These are phyloP conservation scores for Entophlyctis luteolus DNA, from an alignment of 192 early-diverging fungal species.

Conservation along the genomic window DNA sequence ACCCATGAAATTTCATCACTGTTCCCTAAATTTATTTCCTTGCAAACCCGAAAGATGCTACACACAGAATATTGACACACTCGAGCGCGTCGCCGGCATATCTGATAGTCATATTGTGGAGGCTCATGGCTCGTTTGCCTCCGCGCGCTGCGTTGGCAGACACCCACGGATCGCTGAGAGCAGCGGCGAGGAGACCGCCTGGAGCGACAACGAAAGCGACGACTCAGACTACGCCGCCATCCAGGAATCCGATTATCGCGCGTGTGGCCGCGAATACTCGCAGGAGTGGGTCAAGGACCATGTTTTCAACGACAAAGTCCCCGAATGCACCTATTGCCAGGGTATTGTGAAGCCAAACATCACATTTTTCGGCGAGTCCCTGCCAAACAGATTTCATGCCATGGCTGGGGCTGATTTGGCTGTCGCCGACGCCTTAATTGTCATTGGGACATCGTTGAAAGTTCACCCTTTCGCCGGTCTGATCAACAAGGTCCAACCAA, in stretches of 20 bases:
- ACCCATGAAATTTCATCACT: not conserved
- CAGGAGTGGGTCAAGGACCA: slow-evolving; percentile 23
- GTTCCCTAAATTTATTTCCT: not conserved
- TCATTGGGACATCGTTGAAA: slow-evolving; percentile 87
- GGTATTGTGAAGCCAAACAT: slow-evolving; percentile 89
- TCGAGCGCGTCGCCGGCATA: slow-evolving; percentile 84
- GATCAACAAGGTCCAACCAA: slow-evolving; percentile 56
- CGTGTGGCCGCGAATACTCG: slow-evolving; percentile 24
- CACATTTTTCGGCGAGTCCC: slow-evolving; percentile 89
- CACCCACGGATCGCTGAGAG: no score
- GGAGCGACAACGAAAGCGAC: slow-evolving; percentile 1
- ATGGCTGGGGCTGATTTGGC: slow-evolving; percentile 15
- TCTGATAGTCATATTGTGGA: slow-evolving; percentile 67
- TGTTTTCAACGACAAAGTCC: slow-evolving; percentile 52
- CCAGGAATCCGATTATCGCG: not conserved
- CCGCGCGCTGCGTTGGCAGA: slow-evolving; percentile 73
- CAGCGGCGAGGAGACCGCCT: not conserved
- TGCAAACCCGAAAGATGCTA: slow-evolving; percentile 46
- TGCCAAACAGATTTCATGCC: slow-evolving; percentile 69
- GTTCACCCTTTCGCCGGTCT: slow-evolving; percentile 88
- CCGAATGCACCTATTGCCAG: slow-evolving; percentile 64
- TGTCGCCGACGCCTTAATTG: slow-evolving; percentile 80
- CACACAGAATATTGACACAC: slow-evolving; percentile 96
- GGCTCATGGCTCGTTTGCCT: slow-evolving; percentile 91
- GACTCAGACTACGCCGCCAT: not conserved